Percentiles rank a stretch among this genome's conserved stretches.
phyloP scores from a whole-genome alignment of 2,329 filamentous ascomycete species.

The Intubia oerlemansii region DNA sequence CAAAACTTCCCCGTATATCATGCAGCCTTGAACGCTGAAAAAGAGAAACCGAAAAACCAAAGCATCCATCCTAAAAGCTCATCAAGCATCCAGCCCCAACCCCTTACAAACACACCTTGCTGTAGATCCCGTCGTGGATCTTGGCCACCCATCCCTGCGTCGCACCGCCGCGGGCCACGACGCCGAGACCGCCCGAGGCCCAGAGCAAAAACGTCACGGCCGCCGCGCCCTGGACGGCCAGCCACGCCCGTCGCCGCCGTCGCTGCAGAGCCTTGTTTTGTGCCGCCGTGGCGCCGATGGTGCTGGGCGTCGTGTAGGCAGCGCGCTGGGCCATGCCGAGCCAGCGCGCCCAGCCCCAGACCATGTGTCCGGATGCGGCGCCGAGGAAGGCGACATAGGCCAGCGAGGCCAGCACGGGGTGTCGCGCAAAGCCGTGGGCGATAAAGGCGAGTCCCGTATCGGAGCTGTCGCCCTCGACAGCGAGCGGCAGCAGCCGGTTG shows the following conservation, averaged over 20 bases:
- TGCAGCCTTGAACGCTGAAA: too few relatives aligned
- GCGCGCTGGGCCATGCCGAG: slow-evolving; percentile 39
- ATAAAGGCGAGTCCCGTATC: slow-evolving; percentile 70
- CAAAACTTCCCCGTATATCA: too few relatives aligned
- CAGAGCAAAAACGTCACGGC: slow-evolving; percentile 42
- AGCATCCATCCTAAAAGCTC: too few relatives aligned
- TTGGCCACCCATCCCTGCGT: slow-evolving; percentile 60
- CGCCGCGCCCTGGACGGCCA: slow-evolving; percentile 45
- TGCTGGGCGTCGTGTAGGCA: slow-evolving; percentile 18
- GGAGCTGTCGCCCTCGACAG: slow-evolving; percentile 66
- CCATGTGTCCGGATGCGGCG: slow-evolving; percentile 53
- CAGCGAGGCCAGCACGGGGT: slow-evolving; percentile 41
- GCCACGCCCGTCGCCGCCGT: slow-evolving; percentile 39
- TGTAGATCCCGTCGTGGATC: slow-evolving; percentile 54
- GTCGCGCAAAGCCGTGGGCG: slow-evolving; percentile 61
- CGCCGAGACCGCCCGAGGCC: slow-evolving; percentile 60
- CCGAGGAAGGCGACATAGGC: slow-evolving; percentile 49
- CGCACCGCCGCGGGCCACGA: slow-evolving; percentile 51
- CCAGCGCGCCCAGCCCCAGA: slow-evolving; percentile 76
- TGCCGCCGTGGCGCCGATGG: slow-evolving; percentile 10
- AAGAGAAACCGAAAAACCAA: too few relatives aligned
- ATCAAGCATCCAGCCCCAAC: too few relatives aligned
- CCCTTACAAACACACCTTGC: slow-evolving; percentile 7
- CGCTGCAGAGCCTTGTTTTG: slow-evolving; percentile 24
- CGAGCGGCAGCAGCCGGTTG: slow-evolving; percentile 55